Conservation (phyloP, 2,329 filamentous ascomycete species). For the Paraphaeosphaeria sporulosa region DNA sequence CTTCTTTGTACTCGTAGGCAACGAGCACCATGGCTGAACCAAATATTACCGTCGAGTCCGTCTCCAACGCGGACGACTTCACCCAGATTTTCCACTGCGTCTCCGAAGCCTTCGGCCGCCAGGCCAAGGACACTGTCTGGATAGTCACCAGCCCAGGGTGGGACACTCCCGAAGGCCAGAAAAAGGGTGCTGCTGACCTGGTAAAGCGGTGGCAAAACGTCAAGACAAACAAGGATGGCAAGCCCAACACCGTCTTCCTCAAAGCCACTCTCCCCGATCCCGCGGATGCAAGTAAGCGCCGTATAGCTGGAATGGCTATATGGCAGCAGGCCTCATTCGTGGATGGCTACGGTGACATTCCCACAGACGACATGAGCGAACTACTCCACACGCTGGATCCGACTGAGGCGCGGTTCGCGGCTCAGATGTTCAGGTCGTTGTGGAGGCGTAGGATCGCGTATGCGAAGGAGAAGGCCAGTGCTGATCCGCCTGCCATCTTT, state of each 20-base stretch:
- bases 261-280: conserved; percentile 59
- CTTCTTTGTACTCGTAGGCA: not conserved
- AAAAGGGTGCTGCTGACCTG: conserved; percentile 48
- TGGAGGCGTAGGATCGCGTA: conserved; percentile 52
- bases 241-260: conserved; percentile 61
- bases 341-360: conserved; percentile 56
- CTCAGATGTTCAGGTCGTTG: conserved; percentile 56
- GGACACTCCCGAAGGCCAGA: conserved; percentile 59
- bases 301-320: conserved; percentile 62
- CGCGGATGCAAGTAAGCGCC: conserved; percentile 28
- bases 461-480: conserved; percentile 50
- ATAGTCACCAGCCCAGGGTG: conserved; percentile 62
- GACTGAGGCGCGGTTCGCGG: conserved; percentile 56
- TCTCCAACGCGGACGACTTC: conserved; percentile 34
- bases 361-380: conserved; percentile 33
- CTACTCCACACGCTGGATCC: conserved; percentile 50
- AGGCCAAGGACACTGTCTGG: conserved; percentile 62
- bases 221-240: conserved; percentile 53
- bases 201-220: conserved; percentile 52
- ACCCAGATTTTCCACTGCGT: conserved; percentile 42
- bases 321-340: conserved; percentile 63
- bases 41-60: conserved; percentile 13
- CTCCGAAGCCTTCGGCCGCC: conserved; percentile 58
- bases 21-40: not conserved
- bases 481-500: conserved; percentile 56